Evolutionary conservation across 495 filamentous ascomycete genomes (phyloP).

Genomic region (Aspergillus funiculosus): DNA sequence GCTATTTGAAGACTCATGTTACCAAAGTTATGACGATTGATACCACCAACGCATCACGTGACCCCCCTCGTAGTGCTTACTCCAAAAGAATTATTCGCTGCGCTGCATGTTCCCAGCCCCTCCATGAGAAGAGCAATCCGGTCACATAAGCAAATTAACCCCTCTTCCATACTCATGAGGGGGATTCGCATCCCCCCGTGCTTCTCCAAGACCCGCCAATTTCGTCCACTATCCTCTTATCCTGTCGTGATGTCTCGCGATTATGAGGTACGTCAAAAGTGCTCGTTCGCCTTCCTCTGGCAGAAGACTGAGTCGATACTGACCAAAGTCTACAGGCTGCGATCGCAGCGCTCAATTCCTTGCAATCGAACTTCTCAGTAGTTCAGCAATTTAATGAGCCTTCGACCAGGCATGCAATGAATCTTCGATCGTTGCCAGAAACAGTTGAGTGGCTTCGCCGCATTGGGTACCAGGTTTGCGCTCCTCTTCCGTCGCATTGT

Average conservation of each 20-base stretch:
- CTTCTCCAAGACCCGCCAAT: conserved; percentile 17
- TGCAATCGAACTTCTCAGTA: conserved; percentile 79
- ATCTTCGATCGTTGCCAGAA: conserved; percentile 63
- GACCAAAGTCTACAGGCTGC: conserved; percentile 50
- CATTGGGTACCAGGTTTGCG: conserved; percentile 70
- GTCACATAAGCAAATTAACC: conserved; percentile 13
- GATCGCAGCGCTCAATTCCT: conserved; percentile 76
- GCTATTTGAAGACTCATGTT: not conserved
- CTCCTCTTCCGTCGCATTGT: not conserved
- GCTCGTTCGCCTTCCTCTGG: not conserved
- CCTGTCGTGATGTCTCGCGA: conserved; percentile 37
- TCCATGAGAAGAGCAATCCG: conserved; percentile 1
- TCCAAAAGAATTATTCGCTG: too few species aligned
- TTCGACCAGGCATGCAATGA: conserved; percentile 55
- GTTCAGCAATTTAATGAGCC: conserved; percentile 65
- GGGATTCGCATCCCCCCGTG: conserved; percentile 11
- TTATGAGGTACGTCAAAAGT: conserved; percentile 34
- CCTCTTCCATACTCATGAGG: conserved; percentile 19
- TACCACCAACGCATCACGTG: too few species aligned
- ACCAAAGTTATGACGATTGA: too few species aligned
- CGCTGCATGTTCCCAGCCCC: conserved; percentile 4
- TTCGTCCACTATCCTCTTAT: conserved; percentile 29
- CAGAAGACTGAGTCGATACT: not conserved
- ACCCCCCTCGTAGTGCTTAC: not conserved
- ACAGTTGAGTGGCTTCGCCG: conserved; percentile 70